Percentiles rank a stretch among this genome's conserved stretches.
phyloP scores from a whole-genome alignment of 164 flowering plant genomes.

The Amborella trichopoda region DNA sequence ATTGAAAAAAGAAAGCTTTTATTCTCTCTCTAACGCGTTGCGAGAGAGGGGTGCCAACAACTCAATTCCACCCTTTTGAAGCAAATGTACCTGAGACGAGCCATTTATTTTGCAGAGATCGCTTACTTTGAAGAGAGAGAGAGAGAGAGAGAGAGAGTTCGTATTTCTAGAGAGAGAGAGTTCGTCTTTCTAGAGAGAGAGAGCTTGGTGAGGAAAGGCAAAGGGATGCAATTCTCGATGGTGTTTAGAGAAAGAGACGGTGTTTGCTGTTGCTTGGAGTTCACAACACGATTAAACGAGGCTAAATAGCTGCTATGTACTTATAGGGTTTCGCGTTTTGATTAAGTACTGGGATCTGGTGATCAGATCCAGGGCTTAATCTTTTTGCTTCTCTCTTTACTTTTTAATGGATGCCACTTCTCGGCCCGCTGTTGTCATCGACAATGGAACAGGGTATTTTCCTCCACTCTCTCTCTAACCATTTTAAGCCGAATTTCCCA shows the following conservation, averaged over 20 bases:
- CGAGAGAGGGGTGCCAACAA: too few species aligned
- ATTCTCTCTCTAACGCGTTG: too few species aligned
- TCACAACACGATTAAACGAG: background rate
- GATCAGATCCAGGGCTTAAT: slow-evolving; percentile 41
- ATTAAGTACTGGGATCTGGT: slow-evolving; percentile 21
- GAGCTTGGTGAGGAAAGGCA: background rate
- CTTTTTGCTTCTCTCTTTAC: slow-evolving; percentile 1
- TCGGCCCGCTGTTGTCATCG: slow-evolving; percentile 96
- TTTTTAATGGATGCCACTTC: slow-evolving; percentile 59
- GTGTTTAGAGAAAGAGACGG: too few species aligned
- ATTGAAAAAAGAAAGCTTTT: too few species aligned
- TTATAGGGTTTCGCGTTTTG: background rate
- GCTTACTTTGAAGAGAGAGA: background rate
- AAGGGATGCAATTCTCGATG: background rate
- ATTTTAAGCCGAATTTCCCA: too few species aligned
- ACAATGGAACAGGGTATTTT: slow-evolving; percentile 87
- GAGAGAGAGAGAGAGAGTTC: background rate
- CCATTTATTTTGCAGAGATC: background rate
- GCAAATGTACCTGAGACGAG: too few species aligned
- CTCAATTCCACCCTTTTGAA: too few species aligned
- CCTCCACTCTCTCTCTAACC: too few species aligned
- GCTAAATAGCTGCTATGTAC: background rate
- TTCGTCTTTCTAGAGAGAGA: background rate
- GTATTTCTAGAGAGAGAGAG: background rate
- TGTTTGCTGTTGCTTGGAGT: background rate